phyloP scores from a whole-genome alignment of 2,329 filamentous ascomycete species.

The Fusarium sp. region DNA sequence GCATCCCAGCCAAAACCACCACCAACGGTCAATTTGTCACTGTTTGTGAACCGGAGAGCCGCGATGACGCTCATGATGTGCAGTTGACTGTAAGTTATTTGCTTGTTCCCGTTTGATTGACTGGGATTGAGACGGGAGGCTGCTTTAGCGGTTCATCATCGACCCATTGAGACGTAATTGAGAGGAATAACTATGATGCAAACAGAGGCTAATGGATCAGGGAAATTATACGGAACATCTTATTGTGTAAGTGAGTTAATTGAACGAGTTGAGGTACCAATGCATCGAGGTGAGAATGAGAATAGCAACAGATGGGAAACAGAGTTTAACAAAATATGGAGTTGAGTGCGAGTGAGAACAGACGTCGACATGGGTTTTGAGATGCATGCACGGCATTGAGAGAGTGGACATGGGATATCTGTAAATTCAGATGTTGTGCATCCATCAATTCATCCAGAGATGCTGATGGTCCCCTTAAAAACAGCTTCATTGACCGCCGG shows the following conservation, averaged over 20 bases:
- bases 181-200: neutral
- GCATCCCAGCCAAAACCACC: slow-evolving; percentile 2
- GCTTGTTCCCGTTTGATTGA: slow-evolving; percentile 5
- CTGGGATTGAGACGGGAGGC: slow-evolving; percentile 16
- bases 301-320: too few relatives aligned
- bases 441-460: slow-evolving; percentile 1
- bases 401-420: slow-evolving; percentile 7
- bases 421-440: slow-evolving; percentile 7
- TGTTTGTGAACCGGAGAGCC: neutral
- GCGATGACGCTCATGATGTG: slow-evolving; percentile 1
- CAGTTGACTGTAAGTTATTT: slow-evolving; percentile 4
- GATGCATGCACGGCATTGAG: slow-evolving; percentile 32
- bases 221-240: too few relatives aligned
- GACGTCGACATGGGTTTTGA: slow-evolving; percentile 21
- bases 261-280: neutral
- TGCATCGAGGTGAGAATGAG: too few relatives aligned
- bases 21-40: neutral
- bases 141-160: slow-evolving; percentile 21
- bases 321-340: neutral
- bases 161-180: slow-evolving; percentile 10
- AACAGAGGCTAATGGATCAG: too few relatives aligned
- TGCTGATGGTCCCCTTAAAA: neutral
- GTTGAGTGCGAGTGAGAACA: slow-evolving; percentile 9
- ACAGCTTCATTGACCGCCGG: neutral
- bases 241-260: too few relatives aligned